phyloP scores from a whole-genome alignment of 2,329 filamentous ascomycete genomes.

The Microsporum ferrugineum region DNA sequence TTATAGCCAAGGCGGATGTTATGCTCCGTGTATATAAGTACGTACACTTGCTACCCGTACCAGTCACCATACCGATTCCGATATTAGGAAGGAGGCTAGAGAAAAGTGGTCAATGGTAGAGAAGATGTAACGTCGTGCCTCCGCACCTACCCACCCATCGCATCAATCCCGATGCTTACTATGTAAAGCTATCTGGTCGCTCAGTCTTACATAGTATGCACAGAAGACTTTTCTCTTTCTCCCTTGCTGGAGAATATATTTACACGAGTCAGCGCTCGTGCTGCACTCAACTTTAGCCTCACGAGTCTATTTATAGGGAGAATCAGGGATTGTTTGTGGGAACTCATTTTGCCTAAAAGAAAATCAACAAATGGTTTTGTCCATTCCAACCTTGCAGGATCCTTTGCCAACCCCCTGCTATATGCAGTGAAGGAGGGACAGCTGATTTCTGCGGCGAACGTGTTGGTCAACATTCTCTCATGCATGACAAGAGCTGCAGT shows the following conservation, averaged over 20 bases:
- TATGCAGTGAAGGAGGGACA: not conserved
- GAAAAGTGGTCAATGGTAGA: not conserved
- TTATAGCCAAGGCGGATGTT: not conserved
- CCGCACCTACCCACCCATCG: not conserved
- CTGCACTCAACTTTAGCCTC: not conserved
- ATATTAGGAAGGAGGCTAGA: not conserved
- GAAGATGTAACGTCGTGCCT: not conserved
- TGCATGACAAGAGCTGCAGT: too few relatives aligned
- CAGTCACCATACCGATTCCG: not conserved
- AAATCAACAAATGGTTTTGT: not conserved
- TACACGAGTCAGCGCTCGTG: not conserved
- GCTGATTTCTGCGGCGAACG: too few relatives aligned
- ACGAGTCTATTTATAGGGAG: not conserved
- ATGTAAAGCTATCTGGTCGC: not conserved
- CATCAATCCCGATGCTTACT: not conserved
- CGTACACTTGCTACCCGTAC: not conserved
- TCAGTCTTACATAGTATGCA: too few relatives aligned
- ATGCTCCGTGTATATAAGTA: not conserved
- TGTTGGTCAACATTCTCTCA: too few relatives aligned
- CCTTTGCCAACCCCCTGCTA: not conserved
- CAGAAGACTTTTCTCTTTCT: not conserved
- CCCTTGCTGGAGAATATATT: not conserved
- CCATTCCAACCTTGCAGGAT: not conserved
- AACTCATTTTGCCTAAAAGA: not conserved
- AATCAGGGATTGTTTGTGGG: not conserved